These are phyloP conservation scores for Aureobasidium sp. DNA, from an alignment of 2,329 filamentous ascomycete genomes.

Conservation along the genomic window DNA sequence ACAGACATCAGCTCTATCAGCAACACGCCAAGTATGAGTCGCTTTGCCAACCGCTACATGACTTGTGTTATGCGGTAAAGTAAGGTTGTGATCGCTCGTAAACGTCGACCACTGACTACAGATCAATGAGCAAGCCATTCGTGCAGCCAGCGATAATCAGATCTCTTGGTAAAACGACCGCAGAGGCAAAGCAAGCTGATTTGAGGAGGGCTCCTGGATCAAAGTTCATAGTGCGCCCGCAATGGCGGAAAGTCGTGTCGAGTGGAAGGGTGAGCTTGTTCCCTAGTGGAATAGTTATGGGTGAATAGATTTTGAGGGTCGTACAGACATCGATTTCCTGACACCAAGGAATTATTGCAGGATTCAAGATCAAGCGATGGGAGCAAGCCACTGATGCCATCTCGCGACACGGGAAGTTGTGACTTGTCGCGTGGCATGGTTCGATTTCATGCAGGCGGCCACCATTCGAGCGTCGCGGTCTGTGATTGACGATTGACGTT, in stretches of 20 bases:
- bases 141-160: background rate
- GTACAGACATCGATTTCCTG: background rate
- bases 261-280: background rate
- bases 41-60: background rate
- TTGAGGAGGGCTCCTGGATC: background rate
- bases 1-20: background rate
- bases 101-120: background rate
- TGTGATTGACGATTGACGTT: slow-evolving; percentile 6
- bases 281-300: background rate
- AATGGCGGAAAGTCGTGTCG: background rate
- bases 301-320: background rate
- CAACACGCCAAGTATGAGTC: background rate
- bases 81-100: background rate
- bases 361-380: background rate
- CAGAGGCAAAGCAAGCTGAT: background rate
- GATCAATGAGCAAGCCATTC: background rate
- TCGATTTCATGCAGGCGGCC: slow-evolving; percentile 8
- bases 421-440: slow-evolving; percentile 13
- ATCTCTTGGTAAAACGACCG: background rate
- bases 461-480: background rate
- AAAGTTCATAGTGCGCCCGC: background rate
- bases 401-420: slow-evolving; percentile 6
- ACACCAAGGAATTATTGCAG: background rate
- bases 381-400: slow-evolving; percentile 13
- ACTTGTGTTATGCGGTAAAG: background rate